A percentile compares a stretch with the other conserved stretches of the same genome.
Evolutionary conservation across 805 yeast species (phyloP).

Genomic region (Wickerhamiella domercqiae): DNA sequence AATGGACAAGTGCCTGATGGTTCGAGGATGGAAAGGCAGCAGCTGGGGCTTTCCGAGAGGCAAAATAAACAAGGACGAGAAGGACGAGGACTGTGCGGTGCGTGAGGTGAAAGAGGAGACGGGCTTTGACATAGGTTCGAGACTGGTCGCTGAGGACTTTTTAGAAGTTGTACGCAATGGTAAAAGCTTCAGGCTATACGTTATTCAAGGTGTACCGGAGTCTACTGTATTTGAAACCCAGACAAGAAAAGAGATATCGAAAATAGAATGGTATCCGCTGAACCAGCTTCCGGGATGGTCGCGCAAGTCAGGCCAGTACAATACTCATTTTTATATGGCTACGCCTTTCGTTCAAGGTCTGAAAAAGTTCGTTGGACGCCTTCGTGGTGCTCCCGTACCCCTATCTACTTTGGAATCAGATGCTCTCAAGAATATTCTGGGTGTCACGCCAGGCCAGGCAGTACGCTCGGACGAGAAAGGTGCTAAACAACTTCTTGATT

Average conservation of each 20-base stretch:
- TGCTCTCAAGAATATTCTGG: conserved; percentile 22
- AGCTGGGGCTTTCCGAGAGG: conserved; percentile 97
- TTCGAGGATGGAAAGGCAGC: conserved; percentile 65
- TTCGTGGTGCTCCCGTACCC: conserved; percentile 19
- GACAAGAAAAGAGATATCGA: conserved; percentile 76
- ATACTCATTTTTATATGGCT: conserved; percentile 22
- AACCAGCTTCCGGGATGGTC: conserved; percentile 21
- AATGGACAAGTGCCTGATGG: conserved; percentile 57
- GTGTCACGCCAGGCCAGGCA: conserved; percentile 9
- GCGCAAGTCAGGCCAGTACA: conserved; percentile 4
- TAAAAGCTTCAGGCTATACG: conserved; percentile 70
- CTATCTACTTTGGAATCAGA: conserved; percentile 18
- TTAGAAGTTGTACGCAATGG: conserved; percentile 71
- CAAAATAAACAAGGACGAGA: conserved; percentile 84
- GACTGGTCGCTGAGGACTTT: conserved; percentile 52
- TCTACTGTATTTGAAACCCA: conserved; percentile 59
- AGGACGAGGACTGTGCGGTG: conserved; percentile 74
- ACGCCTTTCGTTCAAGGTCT: conserved; percentile 26
- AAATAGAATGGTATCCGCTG: conserved; percentile 53
- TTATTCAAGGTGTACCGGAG: conserved; percentile 66
- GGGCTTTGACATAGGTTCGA: conserved; percentile 66
- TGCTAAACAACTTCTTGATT: conserved; percentile 10
- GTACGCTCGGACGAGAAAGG: conserved; percentile 10
- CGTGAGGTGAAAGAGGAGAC: conserved; percentile 91
- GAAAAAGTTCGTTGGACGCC: conserved; percentile 20